Evolutionary conservation across 2,329 filamentous ascomycete genomes (phyloP).

Genomic region (Lecanicillium sp.): DNA sequence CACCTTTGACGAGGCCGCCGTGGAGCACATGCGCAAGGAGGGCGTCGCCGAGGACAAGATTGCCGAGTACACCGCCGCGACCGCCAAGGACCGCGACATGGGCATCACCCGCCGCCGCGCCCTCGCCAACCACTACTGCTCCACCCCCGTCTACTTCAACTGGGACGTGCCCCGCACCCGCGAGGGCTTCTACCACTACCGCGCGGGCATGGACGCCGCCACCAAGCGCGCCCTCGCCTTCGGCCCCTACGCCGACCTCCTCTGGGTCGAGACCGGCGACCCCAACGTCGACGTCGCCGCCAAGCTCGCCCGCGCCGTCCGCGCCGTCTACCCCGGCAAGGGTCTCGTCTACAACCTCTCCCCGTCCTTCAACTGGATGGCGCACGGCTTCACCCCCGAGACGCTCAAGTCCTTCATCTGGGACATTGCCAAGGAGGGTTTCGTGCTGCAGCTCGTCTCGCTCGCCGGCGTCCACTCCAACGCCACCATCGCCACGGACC

Average conservation of each 20-base stretch:
- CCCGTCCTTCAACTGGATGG: conserved; percentile 98
- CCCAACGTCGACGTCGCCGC: conserved; percentile 74
- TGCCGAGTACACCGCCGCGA: conserved; percentile 59
- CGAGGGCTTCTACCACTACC: conserved; percentile 91
- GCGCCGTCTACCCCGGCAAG: conserved; percentile 65
- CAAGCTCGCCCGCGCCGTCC: conserved; percentile 71
- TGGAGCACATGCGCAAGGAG: conserved; percentile 63
- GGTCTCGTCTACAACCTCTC: conserved; percentile 94
- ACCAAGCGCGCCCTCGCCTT: conserved; percentile 92
- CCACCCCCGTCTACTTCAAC: conserved; percentile 33
- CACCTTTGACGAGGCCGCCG: conserved; percentile 86
- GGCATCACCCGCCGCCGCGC: conserved; percentile 72
- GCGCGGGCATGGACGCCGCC: conserved; percentile 74
- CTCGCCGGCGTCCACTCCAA: conserved; percentile 62
- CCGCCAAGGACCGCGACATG: conserved; percentile 61
- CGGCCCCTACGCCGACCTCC: conserved; percentile 84
- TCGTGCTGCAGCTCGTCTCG: conserved; percentile 61
- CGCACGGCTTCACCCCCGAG: conserved; percentile 79
- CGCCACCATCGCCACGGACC: conserved; percentile 61
- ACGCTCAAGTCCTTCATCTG: conserved; percentile 88
- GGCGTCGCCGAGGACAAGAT: conserved; percentile 59
- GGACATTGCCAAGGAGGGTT: conserved; percentile 89
- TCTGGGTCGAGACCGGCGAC: conserved; percentile 95
- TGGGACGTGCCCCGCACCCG: conserved; percentile 70
- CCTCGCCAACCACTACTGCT: conserved; percentile 62